Base-by-base conservation (phyloP, 768 basidiomycete genomes). In the Piloderma croceum region DNA sequence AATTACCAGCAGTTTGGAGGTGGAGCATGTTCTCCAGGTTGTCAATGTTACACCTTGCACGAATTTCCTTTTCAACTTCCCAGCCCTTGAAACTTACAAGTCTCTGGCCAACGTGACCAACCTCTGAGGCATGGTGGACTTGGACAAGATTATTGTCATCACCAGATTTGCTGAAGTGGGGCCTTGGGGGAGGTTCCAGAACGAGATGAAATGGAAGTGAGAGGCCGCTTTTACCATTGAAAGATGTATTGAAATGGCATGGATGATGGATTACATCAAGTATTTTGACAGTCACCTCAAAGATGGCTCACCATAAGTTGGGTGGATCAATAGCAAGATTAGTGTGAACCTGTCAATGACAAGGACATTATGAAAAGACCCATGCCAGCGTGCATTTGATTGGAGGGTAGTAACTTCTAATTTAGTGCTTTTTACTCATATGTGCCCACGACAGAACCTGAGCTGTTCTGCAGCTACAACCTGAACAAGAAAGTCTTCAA, bases 201-300 rank as follows among this genome's bases (percentile, higher is more conserved):
- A 99, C 96, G 3, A 81, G 96, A 44, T 99, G 96, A 99, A 68
- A 98, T 99, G 92, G 96, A 99, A 59, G 93, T 91, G 34, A 77
- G 81, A 34, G 94, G 96, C 9, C n/a, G 83, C 94, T 57, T 85
- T 98, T 63, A 92, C 93, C 2, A 94, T 98, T 52, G 86, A 96
- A 61, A 96, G 94, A 15, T 91, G 90, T 56, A 96, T 99, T 55
- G 96, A 99, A 69, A 94, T 99, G 88, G 93, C 94, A 3, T 99
- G 94, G 93, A 83, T 98, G 64, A 97, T 93, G 90, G 94, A 96
- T 29, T 80, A 77, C 67, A 96, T 98, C 76, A 96, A 93, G 63
- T 92, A 99, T 70, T 94, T 97, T 63, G 90, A 99, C 50, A 94
- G 96, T 13, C 90, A 90, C 43, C 75, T 98, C 51, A 92, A 94